Evolutionary conservation across 2,329 filamentous ascomycete genomes (phyloP), one percentile per base, ranked within the genome.

Genomic region (Trichoderma cornu-damae): DNA sequence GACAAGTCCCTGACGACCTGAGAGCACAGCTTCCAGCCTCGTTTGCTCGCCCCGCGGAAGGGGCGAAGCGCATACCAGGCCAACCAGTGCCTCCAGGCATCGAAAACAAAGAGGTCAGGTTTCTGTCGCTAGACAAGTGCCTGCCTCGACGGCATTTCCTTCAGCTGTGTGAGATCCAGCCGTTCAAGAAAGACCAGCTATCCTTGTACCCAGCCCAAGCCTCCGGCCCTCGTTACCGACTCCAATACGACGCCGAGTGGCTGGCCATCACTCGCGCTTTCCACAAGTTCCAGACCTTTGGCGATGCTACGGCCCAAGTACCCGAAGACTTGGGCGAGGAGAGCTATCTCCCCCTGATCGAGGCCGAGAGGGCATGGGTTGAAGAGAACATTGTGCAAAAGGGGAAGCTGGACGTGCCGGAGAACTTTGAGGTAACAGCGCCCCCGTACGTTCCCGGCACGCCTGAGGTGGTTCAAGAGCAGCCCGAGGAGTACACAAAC

Each of bases 231-330:
- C 84, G 84, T 1, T 81, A 84, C 63, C 77, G 75, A 9, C 78
- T 96, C 0, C 76, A 85, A 47, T 97, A 99, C 69, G 94, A 99
- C 70, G 84, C 86, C 9, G 94, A 99, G 74, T 99, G 93, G 93
- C 84, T 99, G 6, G 88, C 94, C 40, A 96, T 99, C 62, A 92
- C 87, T 11, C 88, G 93, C 40, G 87, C 85, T 6, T 95, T 97
- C 67, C 83, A 88, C 38, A 65, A 77, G 3, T 78, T 83, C 38
- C 77, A 94, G 2, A 72, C 75, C 1, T 75, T 93, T 35, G 88
- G 89, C 58, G 77, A 87, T 61, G 77, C 77, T 4, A 68, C 73
- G 6, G 78, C 80, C 1, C 70, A 72, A 37, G 72, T 81, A 0
- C 78, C 87, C 0, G 69, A 74, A 1, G 79, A 95, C 66, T 75